Conservation (phyloP, 805 yeast species). For the Zygosaccharomyces bisporus region DNA sequence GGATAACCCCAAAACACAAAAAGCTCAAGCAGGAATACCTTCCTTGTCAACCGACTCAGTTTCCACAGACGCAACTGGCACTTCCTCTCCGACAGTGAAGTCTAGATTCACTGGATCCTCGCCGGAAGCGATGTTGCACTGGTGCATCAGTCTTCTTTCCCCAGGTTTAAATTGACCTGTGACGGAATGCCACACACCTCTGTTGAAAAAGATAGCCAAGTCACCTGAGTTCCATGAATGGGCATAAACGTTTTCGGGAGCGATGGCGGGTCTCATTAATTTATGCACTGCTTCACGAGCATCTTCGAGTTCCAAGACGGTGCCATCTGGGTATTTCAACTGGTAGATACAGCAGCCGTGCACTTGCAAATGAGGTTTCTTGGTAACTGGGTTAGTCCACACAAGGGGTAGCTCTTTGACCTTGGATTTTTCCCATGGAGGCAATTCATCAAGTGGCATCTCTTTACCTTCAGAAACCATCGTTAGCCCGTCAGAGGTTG, state of each 20-base stretch:
- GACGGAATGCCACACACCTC: slow-evolving; percentile 90
- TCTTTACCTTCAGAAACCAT: slow-evolving; percentile 82
- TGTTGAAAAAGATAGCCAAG: slow-evolving; percentile 77
- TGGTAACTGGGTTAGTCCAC: slow-evolving; percentile 89
- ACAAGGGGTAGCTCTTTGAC: slow-evolving; percentile 78
- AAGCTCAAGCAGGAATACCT: slow-evolving; percentile 2
- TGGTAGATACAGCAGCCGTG: slow-evolving; percentile 84
- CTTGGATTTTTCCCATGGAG: slow-evolving; percentile 78
- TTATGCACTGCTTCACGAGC: slow-evolving; percentile 70
- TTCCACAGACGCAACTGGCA: background rate
- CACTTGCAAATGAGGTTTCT: slow-evolving; percentile 76
- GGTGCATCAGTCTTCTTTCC: slow-evolving; percentile 85
- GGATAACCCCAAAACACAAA: background rate
- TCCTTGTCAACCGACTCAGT: slow-evolving; percentile 3
- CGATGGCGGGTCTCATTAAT: slow-evolving; percentile 81
- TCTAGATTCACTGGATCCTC: slow-evolving; percentile 49
- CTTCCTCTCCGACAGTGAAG: background rate
- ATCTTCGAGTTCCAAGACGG: slow-evolving; percentile 58
- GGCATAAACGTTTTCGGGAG: slow-evolving; percentile 69
- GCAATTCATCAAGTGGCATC: slow-evolving; percentile 59
- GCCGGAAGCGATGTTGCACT: slow-evolving; percentile 87
- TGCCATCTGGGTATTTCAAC: slow-evolving; percentile 53
- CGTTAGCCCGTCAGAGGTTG: slow-evolving; percentile 82
- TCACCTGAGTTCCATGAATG: slow-evolving; percentile 85
- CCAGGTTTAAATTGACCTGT: slow-evolving; percentile 81